Base-by-base conservation (phyloP, 805 yeast species). In the Candida nonsorbophila region DNA sequence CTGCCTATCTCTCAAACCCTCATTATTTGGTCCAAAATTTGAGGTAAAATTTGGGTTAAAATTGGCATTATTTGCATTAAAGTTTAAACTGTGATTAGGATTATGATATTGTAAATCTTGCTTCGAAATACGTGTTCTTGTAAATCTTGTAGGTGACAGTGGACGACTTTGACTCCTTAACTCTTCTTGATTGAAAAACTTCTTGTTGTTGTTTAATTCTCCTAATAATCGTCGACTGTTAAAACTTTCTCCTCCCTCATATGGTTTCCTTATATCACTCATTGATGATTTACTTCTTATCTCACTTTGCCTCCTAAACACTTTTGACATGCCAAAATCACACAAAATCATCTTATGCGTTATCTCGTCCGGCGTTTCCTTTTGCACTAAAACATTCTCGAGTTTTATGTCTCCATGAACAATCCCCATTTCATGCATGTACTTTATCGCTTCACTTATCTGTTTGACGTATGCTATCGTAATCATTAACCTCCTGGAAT, bases 361-460 rank as follows among this genome's bases (percentile, higher is more conserved):
- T 6, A 25, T 10, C 13, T 62, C 58, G 6, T 43, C 33, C 17
- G 36, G 42, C 19, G 32, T 38, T 21, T 47, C 47, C 16, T 39
- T 39, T 37, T 78, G 78, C 16, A 84, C 51, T 24, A 85, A 58
- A 37, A 90, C 83, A 47, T 85, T 85, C 44, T 85, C 95, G 24
- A 85, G 63, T 55, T 85, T 85, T 26, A 85, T 53, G 55, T 85
- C 95, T 2, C 95, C 88, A 45, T 85, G 95, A 6, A 79, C 83
- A 18, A 84, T 65, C 1, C 78, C 74, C 11, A 51, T 57, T 5
- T 67, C 62, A 37, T 69, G 72, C 72, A 86, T 63, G 48, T 80
- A 83, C 29, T 58, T 44, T 8, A 85, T 49, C 0, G 82, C 88
- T 8, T 60, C 51, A 3, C 74, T 67, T 3, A 86, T 65, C 42